Base-by-base conservation (phyloP, 2,329 filamentous ascomycete species). In the Lasiodiplodia gonubiensis region DNA sequence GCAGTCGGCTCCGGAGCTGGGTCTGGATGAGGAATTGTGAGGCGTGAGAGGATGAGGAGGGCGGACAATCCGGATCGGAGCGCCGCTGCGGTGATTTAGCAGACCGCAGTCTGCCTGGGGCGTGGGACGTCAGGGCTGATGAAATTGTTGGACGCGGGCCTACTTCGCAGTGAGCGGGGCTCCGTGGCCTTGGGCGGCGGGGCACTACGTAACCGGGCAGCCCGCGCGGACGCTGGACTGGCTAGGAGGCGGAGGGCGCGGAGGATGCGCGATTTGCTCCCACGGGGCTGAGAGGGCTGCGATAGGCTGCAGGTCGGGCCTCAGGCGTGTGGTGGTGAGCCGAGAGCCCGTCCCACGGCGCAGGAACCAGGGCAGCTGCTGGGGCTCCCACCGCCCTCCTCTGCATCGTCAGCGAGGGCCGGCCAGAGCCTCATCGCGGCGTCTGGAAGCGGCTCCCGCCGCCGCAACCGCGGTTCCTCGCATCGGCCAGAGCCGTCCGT, bases 1-100 rank as follows among this genome's bases (percentile, higher is more conserved):
- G 42, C 25, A 73, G 70, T 67, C 70, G 74, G 71, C 73, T 69
- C 67, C 70, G 70, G 59, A 71, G 67, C 64, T 68, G 70, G 46
- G 71, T 53, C 64, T 59, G 53, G 64, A 66, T 57, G 64, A 66
- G 53, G 64, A 49, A 66, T 39, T 12, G 57, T 10, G 55, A 59
- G 55, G 53, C 53, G 55, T 18, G 27, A 16, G 39, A 61, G 57
- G 39, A 25, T 21, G 57, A 61, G 59, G 64, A 66, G 21, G 64
- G 21, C 42, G 64, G 35, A 30, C 39, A 33, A 48, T 30, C 30
- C 66, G 42, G 57, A 65, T 69, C 68, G 68, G 59, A 49, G 69
- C 18, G 67, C 67, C 27, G 54, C 64, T 66, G 71, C 53, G 61
- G 68, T 67, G 67, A 68, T 64, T 68, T 69, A 65, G 67, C 57